Evolutionary conservation across 2,329 filamentous ascomycete genomes (phyloP).

Genomic region (Cercospora citrullina): DNA sequence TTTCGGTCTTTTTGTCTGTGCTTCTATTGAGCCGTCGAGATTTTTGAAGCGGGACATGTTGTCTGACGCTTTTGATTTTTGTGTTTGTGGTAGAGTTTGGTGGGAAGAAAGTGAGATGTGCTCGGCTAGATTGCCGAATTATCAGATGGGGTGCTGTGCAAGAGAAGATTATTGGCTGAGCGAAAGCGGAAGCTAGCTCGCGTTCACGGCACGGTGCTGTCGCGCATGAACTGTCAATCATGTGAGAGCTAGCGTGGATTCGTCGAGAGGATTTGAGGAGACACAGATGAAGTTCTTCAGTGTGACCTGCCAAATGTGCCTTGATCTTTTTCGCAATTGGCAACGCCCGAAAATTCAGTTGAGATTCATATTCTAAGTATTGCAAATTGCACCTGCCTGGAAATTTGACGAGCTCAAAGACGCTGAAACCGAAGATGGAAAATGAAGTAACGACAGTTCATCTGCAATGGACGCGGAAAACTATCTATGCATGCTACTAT

Average conservation of each 20-base stretch:
- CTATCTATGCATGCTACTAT: neutral
- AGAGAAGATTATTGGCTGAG: neutral
- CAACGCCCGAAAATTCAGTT: neutral
- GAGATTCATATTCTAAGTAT: neutral
- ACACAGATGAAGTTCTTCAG: neutral
- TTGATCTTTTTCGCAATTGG: neutral
- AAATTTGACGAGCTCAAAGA: too few relatives aligned
- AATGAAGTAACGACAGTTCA: neutral
- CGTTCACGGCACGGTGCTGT: slow-evolving; percentile 11
- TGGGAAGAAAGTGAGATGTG: neutral
- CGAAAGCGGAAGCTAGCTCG: slow-evolving; percentile 1
- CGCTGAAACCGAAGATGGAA: too few relatives aligned
- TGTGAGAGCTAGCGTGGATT: neutral
- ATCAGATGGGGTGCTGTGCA: neutral
- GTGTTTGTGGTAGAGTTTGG: slow-evolving; percentile 14
- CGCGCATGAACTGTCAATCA: slow-evolving; percentile 8
- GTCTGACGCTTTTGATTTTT: neutral
- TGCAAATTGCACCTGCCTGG: neutral
- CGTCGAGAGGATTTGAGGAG: neutral
- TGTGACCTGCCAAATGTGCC: neutral
- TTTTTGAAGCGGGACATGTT: slow-evolving; percentile 12
- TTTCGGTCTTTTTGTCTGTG: neutral
- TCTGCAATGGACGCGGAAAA: neutral
- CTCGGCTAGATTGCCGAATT: neutral
- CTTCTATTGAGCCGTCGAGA: slow-evolving; percentile 14